Evolutionary conservation across 352 stramenopile species (phyloP).

Genomic region (Elongisporangium anandrum): DNA sequence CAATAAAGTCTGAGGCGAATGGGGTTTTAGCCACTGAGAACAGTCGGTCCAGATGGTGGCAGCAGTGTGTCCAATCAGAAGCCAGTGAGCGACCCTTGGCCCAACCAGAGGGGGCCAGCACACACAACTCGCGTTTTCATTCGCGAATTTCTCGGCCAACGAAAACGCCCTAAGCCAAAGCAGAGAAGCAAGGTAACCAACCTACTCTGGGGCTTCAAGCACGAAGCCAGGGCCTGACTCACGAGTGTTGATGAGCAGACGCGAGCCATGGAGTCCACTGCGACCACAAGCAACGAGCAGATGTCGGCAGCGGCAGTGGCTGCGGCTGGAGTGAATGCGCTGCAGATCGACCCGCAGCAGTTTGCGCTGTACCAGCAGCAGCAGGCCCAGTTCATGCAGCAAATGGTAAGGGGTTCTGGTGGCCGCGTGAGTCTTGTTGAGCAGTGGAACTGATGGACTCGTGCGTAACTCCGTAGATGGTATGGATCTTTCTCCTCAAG

Average conservation of each 20-base stretch:
- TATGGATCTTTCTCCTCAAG: not conserved
- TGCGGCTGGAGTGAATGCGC: slow-evolving; percentile 11
- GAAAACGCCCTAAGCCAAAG: slow-evolving; percentile 8
- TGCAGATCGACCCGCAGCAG: slow-evolving; percentile 28
- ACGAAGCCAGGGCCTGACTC: not conserved
- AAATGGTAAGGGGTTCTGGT: slow-evolving; percentile 39
- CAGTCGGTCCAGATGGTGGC: slow-evolving; percentile 17
- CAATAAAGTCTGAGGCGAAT: slow-evolving; percentile 6
- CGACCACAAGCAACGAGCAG: slow-evolving; percentile 6
- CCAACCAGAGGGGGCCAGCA: slow-evolving; percentile 27
- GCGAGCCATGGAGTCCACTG: slow-evolving; percentile 15
- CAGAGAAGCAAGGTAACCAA: slow-evolving; percentile 10
- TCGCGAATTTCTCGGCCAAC: slow-evolving; percentile 47
- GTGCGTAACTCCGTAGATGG: not conserved
- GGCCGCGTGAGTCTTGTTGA: not conserved
- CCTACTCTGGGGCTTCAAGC: not conserved
- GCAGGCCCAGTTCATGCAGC: slow-evolving; percentile 74
- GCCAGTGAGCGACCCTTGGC: slow-evolving; percentile 9
- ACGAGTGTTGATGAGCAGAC: slow-evolving; percentile 15
- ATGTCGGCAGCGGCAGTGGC: slow-evolving; percentile 10
- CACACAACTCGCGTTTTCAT: slow-evolving; percentile 17
- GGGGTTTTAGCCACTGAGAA: not conserved
- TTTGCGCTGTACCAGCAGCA: slow-evolving; percentile 75
- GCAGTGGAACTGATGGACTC: not conserved
- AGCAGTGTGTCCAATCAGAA: slow-evolving; percentile 30